phyloP scores from a whole-genome alignment of 2,329 filamentous ascomycete species.

The Calonectria ilicicola region DNA sequence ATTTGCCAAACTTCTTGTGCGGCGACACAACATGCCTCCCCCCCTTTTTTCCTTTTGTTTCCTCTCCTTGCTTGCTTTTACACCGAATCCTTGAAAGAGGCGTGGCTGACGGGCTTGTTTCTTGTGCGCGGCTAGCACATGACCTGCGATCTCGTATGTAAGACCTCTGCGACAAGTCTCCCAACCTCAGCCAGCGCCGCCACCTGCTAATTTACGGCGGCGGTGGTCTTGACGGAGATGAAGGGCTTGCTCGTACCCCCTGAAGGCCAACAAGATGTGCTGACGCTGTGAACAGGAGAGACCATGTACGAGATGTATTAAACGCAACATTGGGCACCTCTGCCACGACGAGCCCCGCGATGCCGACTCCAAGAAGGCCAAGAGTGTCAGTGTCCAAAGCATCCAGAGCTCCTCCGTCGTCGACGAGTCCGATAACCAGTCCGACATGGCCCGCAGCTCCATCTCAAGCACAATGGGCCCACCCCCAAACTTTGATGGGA shows the following conservation, averaged over 20 bases:
- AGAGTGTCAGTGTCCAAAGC: constrained; percentile 64
- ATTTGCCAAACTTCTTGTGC: constrained; percentile 31
- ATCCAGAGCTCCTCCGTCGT: constrained; percentile 59
- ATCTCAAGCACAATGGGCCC: constrained; percentile 68
- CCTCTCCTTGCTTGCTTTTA: constrained; percentile 26
- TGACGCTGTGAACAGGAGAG: constrained; percentile 74
- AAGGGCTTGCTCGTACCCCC: constrained; percentile 28
- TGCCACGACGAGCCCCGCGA: constrained; percentile 98
- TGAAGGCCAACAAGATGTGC: constrained; percentile 29
- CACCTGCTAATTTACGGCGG: constrained; percentile 16
- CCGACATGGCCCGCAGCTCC: constrained; percentile 65
- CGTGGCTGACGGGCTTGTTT: constrained; percentile 42
- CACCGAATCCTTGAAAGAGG: constrained; percentile 28
- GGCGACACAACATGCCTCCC: constrained; percentile 29
- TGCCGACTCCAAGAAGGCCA: constrained; percentile 81
- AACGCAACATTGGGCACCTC: constrained; percentile 97
- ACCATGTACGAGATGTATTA: constrained; percentile 97
- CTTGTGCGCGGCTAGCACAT: constrained; percentile 73
- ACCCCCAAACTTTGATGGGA: constrained; percentile 58
- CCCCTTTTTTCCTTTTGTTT: constrained; percentile 17
- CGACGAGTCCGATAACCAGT: constrained; percentile 69
- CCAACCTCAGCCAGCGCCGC: constrained; percentile 24
- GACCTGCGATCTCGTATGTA: constrained; percentile 90
- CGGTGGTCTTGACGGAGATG: constrained; percentile 25
- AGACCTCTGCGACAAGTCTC: constrained; percentile 21